Evolutionary conservation across 352 stramenopile genomes (phyloP).

Genomic region (Blastocystis sp.): DNA sequence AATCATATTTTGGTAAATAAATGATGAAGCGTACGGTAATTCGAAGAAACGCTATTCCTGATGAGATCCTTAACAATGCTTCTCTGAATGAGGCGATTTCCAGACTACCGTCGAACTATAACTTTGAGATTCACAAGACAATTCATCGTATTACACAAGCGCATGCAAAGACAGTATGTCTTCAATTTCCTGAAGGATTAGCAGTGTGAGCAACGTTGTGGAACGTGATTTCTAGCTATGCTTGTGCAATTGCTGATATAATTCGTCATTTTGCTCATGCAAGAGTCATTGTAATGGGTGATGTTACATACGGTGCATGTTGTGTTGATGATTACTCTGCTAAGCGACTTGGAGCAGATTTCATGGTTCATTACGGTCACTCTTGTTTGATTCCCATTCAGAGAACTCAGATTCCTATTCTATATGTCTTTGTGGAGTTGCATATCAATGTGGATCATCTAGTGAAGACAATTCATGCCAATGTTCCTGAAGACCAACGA

Average conservation of each 20-base stretch:
- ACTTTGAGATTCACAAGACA: conserved; percentile 96
- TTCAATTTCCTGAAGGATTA: conserved; percentile 97
- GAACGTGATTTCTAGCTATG: conserved; percentile 68
- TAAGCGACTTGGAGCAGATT: conserved; percentile 87
- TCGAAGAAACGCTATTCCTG: conserved; percentile 73
- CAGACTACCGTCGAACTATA: conserved; percentile 93
- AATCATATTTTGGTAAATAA: background rate
- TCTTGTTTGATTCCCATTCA: conserved; percentile 96
- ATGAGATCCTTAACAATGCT: conserved; percentile 82
- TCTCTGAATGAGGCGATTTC: conserved; percentile 83
- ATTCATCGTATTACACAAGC: conserved; percentile 88
- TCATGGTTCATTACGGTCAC: conserved; percentile 99
- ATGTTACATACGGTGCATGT: conserved; percentile 99
- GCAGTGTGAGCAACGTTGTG: conserved; percentile 81
- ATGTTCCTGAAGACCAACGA: conserved; percentile 38
- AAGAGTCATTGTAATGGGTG: conserved; percentile 88
- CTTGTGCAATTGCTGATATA: conserved; percentile 95
- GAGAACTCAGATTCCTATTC: conserved; percentile 87
- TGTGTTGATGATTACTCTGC: conserved; percentile 97
- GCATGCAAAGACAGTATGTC: conserved; percentile 83
- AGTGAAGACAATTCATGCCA: conserved; percentile 65
- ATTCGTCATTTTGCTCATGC: conserved; percentile 88
- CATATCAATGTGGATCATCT: conserved; percentile 91
- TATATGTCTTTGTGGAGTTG: conserved; percentile 99
- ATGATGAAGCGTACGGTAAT: conserved; percentile 50